Conservation (phyloP, 2,329 filamentous ascomycete species). For the Furcasterigmium furcatum region DNA sequence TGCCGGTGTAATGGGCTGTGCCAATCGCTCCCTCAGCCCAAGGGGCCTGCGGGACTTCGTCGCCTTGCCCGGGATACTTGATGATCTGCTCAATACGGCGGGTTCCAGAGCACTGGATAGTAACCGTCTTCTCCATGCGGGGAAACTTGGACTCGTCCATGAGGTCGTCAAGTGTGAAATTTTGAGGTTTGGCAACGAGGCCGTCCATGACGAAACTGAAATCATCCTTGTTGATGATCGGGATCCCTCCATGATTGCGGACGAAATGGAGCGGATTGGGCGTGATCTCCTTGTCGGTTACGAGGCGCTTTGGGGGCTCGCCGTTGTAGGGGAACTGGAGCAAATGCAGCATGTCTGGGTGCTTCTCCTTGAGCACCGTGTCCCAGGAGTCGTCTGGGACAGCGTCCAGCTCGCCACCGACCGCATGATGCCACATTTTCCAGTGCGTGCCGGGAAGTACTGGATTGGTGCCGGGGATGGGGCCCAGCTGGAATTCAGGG, state of each 20-base stretch:
- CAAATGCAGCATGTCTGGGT: slow-evolving; percentile 57
- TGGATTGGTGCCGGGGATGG: slow-evolving; percentile 55
- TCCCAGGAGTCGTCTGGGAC: slow-evolving; percentile 58
- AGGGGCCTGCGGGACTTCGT: slow-evolving; percentile 52
- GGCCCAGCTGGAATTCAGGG: slow-evolving; percentile 54
- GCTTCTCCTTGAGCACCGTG: slow-evolving; percentile 53
- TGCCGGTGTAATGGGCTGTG: slow-evolving; percentile 59
- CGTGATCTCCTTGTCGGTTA: slow-evolving; percentile 54
- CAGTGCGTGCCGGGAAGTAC: slow-evolving; percentile 53
- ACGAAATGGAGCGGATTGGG: slow-evolving; percentile 60
- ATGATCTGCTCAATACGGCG: slow-evolving; percentile 66
- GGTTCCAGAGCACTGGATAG: slow-evolving; percentile 67
- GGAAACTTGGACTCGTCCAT: slow-evolving; percentile 59
- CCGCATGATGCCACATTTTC: slow-evolving; percentile 56
- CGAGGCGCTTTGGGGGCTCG: slow-evolving; percentile 56
- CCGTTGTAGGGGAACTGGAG: slow-evolving; percentile 64
- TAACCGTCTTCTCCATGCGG: slow-evolving; percentile 53
- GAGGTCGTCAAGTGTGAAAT: slow-evolving; percentile 55
- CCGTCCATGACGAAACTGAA: slow-evolving; percentile 56
- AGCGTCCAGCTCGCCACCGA: slow-evolving; percentile 30
- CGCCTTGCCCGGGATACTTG: slow-evolving; percentile 64
- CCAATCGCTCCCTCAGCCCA: slow-evolving; percentile 69
- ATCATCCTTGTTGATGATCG: slow-evolving; percentile 55
- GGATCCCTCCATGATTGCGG: slow-evolving; percentile 70
- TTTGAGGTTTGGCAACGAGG: slow-evolving; percentile 55